Evolutionary conservation across 768 basidiomycete genomes (phyloP), one percentile per base, ranked within the genome.

Genomic region (Pleurotus djamor): DNA sequence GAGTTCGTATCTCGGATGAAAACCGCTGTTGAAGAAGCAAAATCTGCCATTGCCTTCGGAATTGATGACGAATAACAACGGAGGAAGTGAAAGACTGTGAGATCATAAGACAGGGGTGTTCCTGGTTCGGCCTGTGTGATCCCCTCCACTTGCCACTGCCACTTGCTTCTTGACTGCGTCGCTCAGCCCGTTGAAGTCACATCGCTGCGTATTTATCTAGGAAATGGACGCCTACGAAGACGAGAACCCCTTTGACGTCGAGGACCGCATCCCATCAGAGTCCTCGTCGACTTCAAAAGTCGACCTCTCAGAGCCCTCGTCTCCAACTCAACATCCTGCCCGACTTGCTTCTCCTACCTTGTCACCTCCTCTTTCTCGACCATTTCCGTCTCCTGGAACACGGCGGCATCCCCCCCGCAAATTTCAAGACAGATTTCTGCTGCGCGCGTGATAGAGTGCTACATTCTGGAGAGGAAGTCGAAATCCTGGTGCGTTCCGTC

Each of bases 401-500:
- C 83, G 83, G 60, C 80, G 76, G 58, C 79, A 82, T 36, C 74
- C 81, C 4, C n/a, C 79, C 78, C 54, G 70, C 79, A 60, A 74
- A 78, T n/a, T 78, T 75, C 73, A 93, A 91, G 80, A 86, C 74
- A 36, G 90, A 92, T 70, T 91, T 87, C 66, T 93, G 91, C 68
- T 93, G 91, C 66, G 71, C 78, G 28, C 79, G 88, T 60, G 92
- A 94, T 68, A 81, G 83, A 65, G 86, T 86, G 71, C 68, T 94
- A 61, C 92, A 94, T 72, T 88, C 86, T 0, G 91, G 89, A 49
- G 91, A 93, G 47, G 91, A 92, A 66, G 77, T 84, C 16, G 92
- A 93, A 74, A 89, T 94, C 65, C 68, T 83, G 76, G 92, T 92
- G 60, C 57, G 87, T 32, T 41, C 59, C 54, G 33, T 51, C 38